Base-by-base conservation (phyloP, 2,329 filamentous ascomycete species). In the Fusarium fujikuroi region DNA sequence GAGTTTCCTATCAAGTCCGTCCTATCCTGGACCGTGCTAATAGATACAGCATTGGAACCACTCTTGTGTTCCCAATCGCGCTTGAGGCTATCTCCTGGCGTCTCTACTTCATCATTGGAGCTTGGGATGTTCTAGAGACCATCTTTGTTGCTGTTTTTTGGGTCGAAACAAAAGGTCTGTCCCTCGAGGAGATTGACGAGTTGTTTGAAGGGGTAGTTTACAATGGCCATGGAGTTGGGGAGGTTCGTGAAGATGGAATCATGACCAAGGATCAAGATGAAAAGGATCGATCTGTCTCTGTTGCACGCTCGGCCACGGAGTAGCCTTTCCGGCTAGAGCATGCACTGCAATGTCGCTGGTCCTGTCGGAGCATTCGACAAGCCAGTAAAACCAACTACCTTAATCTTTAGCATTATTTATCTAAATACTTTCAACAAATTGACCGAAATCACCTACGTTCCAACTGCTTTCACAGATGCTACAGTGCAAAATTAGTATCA, bases 381-480 rank as follows among this genome's bases (percentile, higher is more conserved):
- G 11, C 32, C 11, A 32, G 6, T 12, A 14, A 14, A 32, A 32
- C 32, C 32, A 32, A 32, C 32, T 32, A 32, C 32, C 32, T 5
- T 30, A 21, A 18, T n/a, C 2, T 47, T 47, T 5, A 15, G 10
- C 0, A 7, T 28, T 5, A 8, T 11, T 11, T 5, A 8, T 21
- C 7, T 30, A 15, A 9, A 2, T 21, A 0, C 9, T 21, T 3
- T 11, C 14, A 5, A 0, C 11, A 5, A 16, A 8, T 5, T 30
- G 3, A 47, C 12, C 9, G 25, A 21, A 6, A 4, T 11, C 19
- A 16, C 9, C 25, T 7, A 10, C 3, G 3, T 21, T 21, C 25
- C 3, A 7, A 21, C 14, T 8, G 21, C 44, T 11, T 5, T 11
- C 0, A 8, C 16, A 6, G 25, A 32, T 32, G 7, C 3, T 49